phyloP scores from a whole-genome alignment of 169 alveolate species.

The Babesia caballi region DNA sequence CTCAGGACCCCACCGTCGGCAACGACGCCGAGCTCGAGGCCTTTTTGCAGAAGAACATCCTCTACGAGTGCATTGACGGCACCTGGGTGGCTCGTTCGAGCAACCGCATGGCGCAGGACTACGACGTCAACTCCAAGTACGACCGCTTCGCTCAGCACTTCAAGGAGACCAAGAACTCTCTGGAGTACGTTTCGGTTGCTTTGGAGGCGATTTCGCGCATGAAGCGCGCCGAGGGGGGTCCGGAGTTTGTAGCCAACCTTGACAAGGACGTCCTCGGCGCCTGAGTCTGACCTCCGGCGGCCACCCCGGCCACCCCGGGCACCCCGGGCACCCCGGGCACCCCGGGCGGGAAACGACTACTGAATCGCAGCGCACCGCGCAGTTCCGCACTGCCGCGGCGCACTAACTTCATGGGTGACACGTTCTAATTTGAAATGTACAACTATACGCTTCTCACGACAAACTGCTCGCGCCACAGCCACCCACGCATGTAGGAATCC shows the following conservation, averaged over 20 bases:
- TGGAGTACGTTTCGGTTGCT: conserved; percentile 62
- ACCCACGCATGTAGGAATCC: too few species aligned
- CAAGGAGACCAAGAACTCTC: conserved; percentile 36
- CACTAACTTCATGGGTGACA: too few species aligned
- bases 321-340: too few species aligned
- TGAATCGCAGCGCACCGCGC: too few species aligned
- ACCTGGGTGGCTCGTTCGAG: conserved; percentile 49
- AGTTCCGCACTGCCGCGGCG: too few species aligned
- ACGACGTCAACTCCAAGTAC: conserved; percentile 64
- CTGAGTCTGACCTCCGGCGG: not conserved
- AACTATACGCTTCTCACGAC: too few species aligned
- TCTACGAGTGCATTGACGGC: conserved; percentile 62
- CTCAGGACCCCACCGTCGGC: conserved; percentile 42
- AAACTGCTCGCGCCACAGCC: too few species aligned
- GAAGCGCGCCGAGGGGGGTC: conserved; percentile 59
- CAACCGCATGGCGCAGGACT: conserved; percentile 58
- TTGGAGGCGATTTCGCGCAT: conserved; percentile 47
- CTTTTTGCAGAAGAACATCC: conserved; percentile 56
- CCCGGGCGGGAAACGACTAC: too few species aligned
- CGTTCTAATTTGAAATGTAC: too few species aligned
- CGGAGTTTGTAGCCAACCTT: conserved; percentile 57
- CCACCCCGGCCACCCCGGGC: too few species aligned
- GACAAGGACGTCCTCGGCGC: conserved; percentile 17
- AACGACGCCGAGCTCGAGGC: conserved; percentile 63
- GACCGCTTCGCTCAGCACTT: conserved; percentile 57